These are phyloP conservation scores for Monosporascus sp. DNA, from an alignment of 2,329 filamentous ascomycete genomes.

Conservation along the genomic window DNA sequence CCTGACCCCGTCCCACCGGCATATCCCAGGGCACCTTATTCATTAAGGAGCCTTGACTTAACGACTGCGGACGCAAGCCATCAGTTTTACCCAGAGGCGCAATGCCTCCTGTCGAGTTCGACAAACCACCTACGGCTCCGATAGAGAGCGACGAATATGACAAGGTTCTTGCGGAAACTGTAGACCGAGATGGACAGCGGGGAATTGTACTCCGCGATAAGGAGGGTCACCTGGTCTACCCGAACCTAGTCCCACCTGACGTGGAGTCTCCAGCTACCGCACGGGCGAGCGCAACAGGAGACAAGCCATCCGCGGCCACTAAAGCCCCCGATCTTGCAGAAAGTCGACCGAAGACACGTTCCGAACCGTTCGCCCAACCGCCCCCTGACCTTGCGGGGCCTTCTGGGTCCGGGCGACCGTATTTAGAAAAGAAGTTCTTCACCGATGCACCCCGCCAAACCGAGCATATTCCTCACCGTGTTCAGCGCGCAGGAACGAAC, in stretches of 20 bases:
- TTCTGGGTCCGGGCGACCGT: slow-evolving; percentile 6
- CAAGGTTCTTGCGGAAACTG: slow-evolving; percentile 7
- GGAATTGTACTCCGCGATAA: slow-evolving; percentile 14
- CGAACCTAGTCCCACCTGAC: slow-evolving; percentile 18
- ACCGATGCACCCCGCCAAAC: slow-evolving; percentile 14
- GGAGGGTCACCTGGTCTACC: slow-evolving; percentile 17
- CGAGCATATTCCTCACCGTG: slow-evolving; percentile 3
- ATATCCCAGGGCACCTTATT: too few species aligned
- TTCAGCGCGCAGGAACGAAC: slow-evolving; percentile 19
- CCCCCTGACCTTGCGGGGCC: background rate
- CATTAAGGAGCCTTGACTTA: too few species aligned
- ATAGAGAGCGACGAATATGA: slow-evolving; percentile 11
- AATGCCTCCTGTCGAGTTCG: slow-evolving; percentile 22
- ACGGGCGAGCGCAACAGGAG: slow-evolving; percentile 3
- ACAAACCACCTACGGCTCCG: slow-evolving; percentile 19
- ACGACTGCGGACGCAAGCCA: too few species aligned
- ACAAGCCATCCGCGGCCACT: background rate
- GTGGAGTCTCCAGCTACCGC: slow-evolving; percentile 13
- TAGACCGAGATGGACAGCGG: slow-evolving; percentile 6
- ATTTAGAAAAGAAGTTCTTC: slow-evolving; percentile 10
- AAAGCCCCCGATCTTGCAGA: background rate
- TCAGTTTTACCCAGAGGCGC: background rate
- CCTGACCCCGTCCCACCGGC: too few species aligned
- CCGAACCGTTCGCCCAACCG: slow-evolving; percentile 5
- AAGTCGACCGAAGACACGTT: slow-evolving; percentile 9